These are phyloP conservation scores for Ogataea populi-albae DNA, from an alignment of 805 yeast species.

Conservation along the genomic window DNA sequence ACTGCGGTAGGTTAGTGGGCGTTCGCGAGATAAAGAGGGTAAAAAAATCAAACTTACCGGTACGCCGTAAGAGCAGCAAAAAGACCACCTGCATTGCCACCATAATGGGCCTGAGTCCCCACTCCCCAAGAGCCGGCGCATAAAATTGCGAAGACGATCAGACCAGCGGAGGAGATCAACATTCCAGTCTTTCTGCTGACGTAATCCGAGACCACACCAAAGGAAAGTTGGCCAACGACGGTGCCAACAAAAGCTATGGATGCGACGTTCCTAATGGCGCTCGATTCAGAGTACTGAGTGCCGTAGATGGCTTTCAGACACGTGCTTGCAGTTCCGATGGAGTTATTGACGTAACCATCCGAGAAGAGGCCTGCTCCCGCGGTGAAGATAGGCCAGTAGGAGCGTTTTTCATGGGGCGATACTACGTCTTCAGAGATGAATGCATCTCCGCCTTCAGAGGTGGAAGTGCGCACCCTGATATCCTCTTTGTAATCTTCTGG, in stretches of 20 bases:
- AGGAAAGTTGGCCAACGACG: conserved; percentile 77
- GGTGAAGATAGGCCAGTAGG: conserved; percentile 65
- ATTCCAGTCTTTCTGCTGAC: conserved; percentile 80
- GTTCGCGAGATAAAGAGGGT: too few relatives aligned
- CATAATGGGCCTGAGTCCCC: conserved; percentile 33
- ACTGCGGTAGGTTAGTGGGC: conserved; percentile 45
- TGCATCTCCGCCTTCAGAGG: conserved; percentile 21
- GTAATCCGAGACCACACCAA: conserved; percentile 80
- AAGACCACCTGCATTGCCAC: conserved; percentile 67
- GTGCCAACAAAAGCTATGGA: conserved; percentile 92
- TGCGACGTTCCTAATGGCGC: conserved; percentile 75
- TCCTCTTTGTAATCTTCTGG: conserved; percentile 15
- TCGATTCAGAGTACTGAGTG: conserved; percentile 53
- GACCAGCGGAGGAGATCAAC: conserved; percentile 71
- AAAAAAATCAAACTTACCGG: conserved; percentile 11
- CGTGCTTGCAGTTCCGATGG: conserved; percentile 73
- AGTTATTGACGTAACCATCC: conserved; percentile 89
- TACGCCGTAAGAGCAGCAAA: conserved; percentile 80
- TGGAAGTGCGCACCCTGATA: conserved; percentile 15
- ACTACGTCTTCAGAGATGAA: conserved; percentile 25
- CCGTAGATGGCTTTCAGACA: conserved; percentile 69
- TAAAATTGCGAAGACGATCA: conserved; percentile 74
- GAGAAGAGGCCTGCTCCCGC: conserved; percentile 93
- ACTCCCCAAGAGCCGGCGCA: conserved; percentile 89
- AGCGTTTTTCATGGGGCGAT: conserved; percentile 22